Evolutionary conservation across 2,329 filamentous ascomycete genomes (phyloP).

Genomic region (Xylariaceae sp.): DNA sequence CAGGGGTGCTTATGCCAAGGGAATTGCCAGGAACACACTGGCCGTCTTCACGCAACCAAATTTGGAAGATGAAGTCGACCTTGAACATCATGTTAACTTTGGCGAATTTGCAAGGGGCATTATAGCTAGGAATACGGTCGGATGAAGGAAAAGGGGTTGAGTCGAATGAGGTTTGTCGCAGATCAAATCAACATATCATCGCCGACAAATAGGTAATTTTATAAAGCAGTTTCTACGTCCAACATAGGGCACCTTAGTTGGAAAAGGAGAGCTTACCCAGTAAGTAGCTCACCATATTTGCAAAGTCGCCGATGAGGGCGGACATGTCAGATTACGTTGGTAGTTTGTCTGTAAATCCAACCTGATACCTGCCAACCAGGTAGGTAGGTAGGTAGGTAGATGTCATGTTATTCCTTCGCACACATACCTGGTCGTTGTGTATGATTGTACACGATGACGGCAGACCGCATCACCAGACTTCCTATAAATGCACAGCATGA

Average conservation of each 20-base stretch:
- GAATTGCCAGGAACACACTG: slow-evolving; percentile 76
- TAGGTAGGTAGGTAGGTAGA: background rate
- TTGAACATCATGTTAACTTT: slow-evolving; percentile 61
- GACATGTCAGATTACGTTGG: too few relatives aligned
- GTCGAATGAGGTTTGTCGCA: slow-evolving; percentile 1
- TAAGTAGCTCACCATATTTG: too few relatives aligned
- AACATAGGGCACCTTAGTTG: background rate
- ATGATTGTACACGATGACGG: slow-evolving; percentile 5
- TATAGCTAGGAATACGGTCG: slow-evolving; percentile 54
- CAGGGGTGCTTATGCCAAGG: slow-evolving; percentile 59
- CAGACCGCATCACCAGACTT: slow-evolving; percentile 16
- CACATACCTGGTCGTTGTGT: background rate
- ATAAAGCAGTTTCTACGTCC: background rate
- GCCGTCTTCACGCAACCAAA: slow-evolving; percentile 98
- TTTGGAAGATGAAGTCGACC: slow-evolving; percentile 71
- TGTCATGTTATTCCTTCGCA: background rate
- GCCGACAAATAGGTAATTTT: slow-evolving; percentile 4
- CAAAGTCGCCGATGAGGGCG: too few relatives aligned
- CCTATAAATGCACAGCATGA: background rate
- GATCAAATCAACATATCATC: background rate
- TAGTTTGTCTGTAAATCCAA: too few relatives aligned
- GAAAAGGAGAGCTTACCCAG: too few relatives aligned
- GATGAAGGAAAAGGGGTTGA: slow-evolving; percentile 4
- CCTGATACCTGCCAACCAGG: too few relatives aligned
- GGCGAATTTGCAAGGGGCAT: slow-evolving; percentile 65